phyloP scores from a whole-genome alignment of 805 yeast species.

The Candida manassasensis region DNA sequence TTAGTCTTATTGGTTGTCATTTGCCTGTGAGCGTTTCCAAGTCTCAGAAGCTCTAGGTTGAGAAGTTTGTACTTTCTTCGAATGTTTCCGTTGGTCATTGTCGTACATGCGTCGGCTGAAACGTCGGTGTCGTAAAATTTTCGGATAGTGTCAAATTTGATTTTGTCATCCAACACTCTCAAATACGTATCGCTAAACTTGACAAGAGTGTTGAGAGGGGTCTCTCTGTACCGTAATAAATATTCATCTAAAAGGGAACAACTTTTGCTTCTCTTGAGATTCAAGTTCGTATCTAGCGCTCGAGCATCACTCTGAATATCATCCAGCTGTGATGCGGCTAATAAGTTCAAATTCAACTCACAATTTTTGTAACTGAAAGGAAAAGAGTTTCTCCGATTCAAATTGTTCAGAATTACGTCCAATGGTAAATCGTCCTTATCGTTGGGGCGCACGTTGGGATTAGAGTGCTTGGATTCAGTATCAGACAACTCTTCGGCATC shows the following conservation, averaged over 20 bases:
- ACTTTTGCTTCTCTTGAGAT: not conserved
- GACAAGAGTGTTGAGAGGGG: slow-evolving; percentile 11
- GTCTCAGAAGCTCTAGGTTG: slow-evolving; percentile 26
- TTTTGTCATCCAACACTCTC: slow-evolving; percentile 12
- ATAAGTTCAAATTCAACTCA: slow-evolving; percentile 14
- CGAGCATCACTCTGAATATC: not conserved
- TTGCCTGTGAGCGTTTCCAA: slow-evolving; percentile 23
- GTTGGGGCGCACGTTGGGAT: not conserved
- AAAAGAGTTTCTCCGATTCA: slow-evolving; percentile 29
- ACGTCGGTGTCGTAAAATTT: slow-evolving; percentile 9
- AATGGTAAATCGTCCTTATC: slow-evolving; percentile 5
- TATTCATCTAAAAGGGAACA: slow-evolving; percentile 5
- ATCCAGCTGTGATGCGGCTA: slow-evolving; percentile 9
- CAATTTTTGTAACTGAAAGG: slow-evolving; percentile 17
- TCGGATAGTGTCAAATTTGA: slow-evolving; percentile 18
- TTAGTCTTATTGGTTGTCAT: slow-evolving; percentile 21
- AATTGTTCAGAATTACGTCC: slow-evolving; percentile 6
- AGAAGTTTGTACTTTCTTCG: slow-evolving; percentile 20
- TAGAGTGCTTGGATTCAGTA: slow-evolving; percentile 2
- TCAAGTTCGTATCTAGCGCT: not conserved
- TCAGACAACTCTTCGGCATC: slow-evolving; percentile 5
- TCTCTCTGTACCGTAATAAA: slow-evolving; percentile 3
- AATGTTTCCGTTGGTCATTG: slow-evolving; percentile 11
- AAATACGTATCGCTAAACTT: slow-evolving; percentile 17
- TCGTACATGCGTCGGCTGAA: not conserved